A percentile compares a stretch with the other conserved stretches of the same genome.
Conservation (phyloP, 2,329 filamentous ascomycete species). For the Xylariaceae sp. region DNA sequence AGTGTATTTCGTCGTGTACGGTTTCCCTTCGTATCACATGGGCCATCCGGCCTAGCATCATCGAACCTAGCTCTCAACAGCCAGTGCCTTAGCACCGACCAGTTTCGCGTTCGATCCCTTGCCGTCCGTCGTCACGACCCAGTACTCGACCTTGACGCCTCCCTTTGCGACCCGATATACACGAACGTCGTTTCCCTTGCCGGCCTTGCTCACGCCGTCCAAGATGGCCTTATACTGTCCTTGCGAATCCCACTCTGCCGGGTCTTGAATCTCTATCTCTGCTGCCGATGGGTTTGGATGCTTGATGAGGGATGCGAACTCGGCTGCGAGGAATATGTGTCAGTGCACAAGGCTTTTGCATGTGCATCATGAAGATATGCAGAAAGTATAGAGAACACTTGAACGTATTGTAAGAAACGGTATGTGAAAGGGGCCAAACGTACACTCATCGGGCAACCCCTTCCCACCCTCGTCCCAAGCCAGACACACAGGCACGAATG, state of each 20-base stretch:
- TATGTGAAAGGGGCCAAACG: constrained; percentile 23
- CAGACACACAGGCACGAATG: constrained; percentile 73
- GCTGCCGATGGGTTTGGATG: constrained; percentile 51
- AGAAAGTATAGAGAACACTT: not conserved
- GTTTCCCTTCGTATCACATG: not conserved
- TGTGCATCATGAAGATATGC: not conserved
- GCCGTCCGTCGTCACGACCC: constrained; percentile 63
- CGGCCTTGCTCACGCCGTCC: constrained; percentile 63
- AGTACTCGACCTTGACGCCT: constrained; percentile 70
- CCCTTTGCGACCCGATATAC: constrained; percentile 68
- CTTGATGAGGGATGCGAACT: constrained; percentile 65
- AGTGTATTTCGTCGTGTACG: not conserved
- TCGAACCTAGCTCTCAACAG: constrained; percentile 63
- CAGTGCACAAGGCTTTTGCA: not conserved
- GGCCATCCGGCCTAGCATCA: not conserved
- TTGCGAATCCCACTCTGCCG: constrained; percentile 67
- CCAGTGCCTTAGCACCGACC: constrained; percentile 74
- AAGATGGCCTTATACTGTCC: constrained; percentile 67
- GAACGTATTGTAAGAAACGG: constrained; percentile 1
- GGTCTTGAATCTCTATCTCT: constrained; percentile 61
- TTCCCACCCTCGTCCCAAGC: constrained; percentile 51
- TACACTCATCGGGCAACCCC: constrained; percentile 59
- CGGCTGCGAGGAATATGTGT: constrained; percentile 42
- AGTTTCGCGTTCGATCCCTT: constrained; percentile 51
- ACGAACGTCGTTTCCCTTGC: constrained; percentile 62